Percentiles rank a stretch among this genome's conserved stretches.
These are phyloP conservation scores for Fusarium illudens DNA, from an alignment of 2,329 filamentous ascomycete genomes.

Conservation along the genomic window DNA sequence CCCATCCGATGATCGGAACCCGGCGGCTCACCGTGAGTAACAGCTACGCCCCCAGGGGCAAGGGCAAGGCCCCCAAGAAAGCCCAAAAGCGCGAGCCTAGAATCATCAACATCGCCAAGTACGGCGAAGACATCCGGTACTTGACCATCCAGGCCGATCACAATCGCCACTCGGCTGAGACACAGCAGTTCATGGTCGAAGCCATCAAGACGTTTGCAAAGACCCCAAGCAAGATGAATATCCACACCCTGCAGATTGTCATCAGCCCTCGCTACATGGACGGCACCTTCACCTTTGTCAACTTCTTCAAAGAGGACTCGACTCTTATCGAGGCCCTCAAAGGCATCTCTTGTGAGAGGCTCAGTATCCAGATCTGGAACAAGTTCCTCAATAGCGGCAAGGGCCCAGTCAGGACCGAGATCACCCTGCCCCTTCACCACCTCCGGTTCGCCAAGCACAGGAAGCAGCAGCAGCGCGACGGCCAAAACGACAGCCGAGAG, in stretches of 20 bases:
- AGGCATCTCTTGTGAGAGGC: constrained; percentile 46
- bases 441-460: constrained; percentile 22
- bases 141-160: constrained; percentile 55
- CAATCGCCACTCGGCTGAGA: constrained; percentile 46
- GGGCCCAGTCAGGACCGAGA: neutral
- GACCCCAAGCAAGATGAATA: constrained; percentile 28
- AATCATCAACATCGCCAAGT: constrained; percentile 47
- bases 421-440: constrained; percentile 22
- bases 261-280: constrained; percentile 44
- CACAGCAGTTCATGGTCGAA: constrained; percentile 44
- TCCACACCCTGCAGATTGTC: constrained; percentile 55
- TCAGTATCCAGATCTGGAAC: constrained; percentile 49
- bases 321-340: constrained; percentile 45
- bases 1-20: constrained; percentile 26
- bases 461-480: neutral
- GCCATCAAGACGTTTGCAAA: constrained; percentile 50
- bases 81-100: constrained; percentile 14
- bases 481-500: neutral
- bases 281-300: constrained; percentile 46
- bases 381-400: constrained; percentile 22
- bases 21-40: constrained; percentile 27
- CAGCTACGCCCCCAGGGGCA: constrained; percentile 9
- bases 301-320: constrained; percentile 47
- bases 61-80: neutral
- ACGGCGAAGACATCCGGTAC: constrained; percentile 52